Conservation (phyloP, 345 rosid species). For the Carallia brachiata region DNA sequence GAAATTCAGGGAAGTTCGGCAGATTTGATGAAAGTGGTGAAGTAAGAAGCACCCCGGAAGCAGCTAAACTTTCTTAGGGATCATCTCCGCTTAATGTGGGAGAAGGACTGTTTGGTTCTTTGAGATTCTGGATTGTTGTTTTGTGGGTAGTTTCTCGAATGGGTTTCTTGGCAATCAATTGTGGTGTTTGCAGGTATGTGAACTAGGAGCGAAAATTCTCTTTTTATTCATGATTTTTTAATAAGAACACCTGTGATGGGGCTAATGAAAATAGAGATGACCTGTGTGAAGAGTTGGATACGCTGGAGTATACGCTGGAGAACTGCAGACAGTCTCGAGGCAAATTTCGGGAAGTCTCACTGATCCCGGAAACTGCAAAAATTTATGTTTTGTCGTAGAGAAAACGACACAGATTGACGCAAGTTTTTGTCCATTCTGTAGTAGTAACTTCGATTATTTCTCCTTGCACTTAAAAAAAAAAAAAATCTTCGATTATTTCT, state of each 20-base stretch:
- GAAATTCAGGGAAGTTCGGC: slow-evolving; percentile 45
- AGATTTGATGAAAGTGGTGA: slow-evolving; percentile 19
- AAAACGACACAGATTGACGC: not conserved
- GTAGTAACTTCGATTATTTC: not conserved
- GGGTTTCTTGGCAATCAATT: slow-evolving; percentile 63
- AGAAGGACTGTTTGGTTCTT: slow-evolving; percentile 57
- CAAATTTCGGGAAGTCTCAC: not conserved
- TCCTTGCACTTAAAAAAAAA: too few relatives aligned
- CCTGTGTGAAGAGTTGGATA: too few relatives aligned
- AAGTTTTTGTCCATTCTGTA: not conserved
- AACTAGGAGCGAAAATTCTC: slow-evolving; percentile 48
- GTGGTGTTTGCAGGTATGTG: slow-evolving; percentile 68
- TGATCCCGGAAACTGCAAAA: not conserved
- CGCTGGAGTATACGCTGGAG: too few relatives aligned
- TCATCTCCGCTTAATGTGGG: slow-evolving; percentile 25
- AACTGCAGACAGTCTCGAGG: not conserved
- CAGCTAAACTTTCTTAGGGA: slow-evolving; percentile 29
- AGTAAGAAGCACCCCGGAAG: slow-evolving; percentile 29
- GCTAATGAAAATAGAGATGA: not conserved
- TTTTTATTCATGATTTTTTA: slow-evolving; percentile 42
- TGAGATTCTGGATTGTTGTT: slow-evolving; percentile 66
- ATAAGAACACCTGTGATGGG: slow-evolving; percentile 47
- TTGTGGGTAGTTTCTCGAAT: slow-evolving; percentile 72
- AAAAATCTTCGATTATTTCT: too few relatives aligned
- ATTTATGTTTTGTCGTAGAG: not conserved